These are phyloP conservation scores for Cylindrotheca closterium DNA, from an alignment of 108 stramenopile species.

Conservation along the genomic window DNA sequence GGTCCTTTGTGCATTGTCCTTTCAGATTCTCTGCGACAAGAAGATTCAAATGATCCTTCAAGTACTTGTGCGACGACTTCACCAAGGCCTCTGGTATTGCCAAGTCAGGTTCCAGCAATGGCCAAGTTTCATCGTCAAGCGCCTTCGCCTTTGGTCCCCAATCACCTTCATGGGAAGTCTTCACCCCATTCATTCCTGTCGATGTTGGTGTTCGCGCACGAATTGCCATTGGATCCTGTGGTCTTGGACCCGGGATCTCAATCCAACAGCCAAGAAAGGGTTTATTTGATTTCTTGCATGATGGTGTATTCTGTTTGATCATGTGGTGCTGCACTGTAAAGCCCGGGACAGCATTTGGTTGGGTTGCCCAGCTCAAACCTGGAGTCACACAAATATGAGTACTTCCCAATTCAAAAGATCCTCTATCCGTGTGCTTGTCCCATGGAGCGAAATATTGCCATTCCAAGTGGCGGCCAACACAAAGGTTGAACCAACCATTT, in stretches of 20 bases:
- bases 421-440: slow-evolving; percentile 9
- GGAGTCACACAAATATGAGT: slow-evolving; percentile 14
- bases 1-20: slow-evolving; percentile 68
- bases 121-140: slow-evolving; percentile 31
- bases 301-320: not conserved
- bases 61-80: slow-evolving; percentile 24
- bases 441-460: slow-evolving; percentile 13
- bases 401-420: not conserved
- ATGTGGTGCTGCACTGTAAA: not conserved
- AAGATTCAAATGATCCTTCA: slow-evolving; percentile 46
- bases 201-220: slow-evolving; percentile 61
- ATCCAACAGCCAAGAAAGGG: not conserved
- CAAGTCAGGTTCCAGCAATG: slow-evolving; percentile 32
- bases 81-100: slow-evolving; percentile 24
- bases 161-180: slow-evolving; percentile 16
- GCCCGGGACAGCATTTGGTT: not conserved
- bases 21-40: slow-evolving; percentile 56
- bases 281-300: slow-evolving; percentile 8
- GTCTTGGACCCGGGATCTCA: not conserved
- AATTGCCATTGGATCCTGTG: slow-evolving; percentile 5
- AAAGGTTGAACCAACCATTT: slow-evolving; percentile 34
- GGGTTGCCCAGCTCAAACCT: slow-evolving; percentile 5
- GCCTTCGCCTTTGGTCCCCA: slow-evolving; percentile 5
- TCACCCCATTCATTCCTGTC: slow-evolving; percentile 55
- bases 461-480: slow-evolving; percentile 7